Conservation (phyloP, 768 basidiomycete species). For the Jaapia argillacea region DNA sequence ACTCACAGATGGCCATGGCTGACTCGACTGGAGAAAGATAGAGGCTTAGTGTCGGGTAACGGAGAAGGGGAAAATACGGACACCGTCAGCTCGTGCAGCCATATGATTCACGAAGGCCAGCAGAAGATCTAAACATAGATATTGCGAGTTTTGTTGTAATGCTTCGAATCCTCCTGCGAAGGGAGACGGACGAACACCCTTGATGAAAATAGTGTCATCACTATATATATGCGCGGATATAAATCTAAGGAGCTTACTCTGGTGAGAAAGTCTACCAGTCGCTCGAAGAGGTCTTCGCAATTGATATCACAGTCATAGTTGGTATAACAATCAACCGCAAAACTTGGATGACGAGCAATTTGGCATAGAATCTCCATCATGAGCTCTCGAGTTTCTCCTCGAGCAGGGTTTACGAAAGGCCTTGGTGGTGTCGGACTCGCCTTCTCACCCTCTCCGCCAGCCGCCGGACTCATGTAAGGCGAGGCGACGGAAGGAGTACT, state of each 20-base stretch:
- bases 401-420: conserved; percentile 42
- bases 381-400: conserved; percentile 80
- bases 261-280: conserved; percentile 79
- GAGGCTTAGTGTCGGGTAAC: conserved; percentile 3
- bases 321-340: conserved; percentile 91
- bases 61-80: conserved; percentile 16
- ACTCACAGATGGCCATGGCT: conserved; percentile 59
- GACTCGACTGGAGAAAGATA: conserved; percentile 25
- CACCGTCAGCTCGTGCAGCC: conserved; percentile 53
- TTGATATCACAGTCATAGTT: conserved; percentile 98
- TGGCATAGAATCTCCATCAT: conserved; percentile 82
- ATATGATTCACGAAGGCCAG: conserved; percentile 84
- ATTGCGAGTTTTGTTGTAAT: conserved; percentile 71
- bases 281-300: conserved; percentile 92
- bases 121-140: conserved; percentile 80
- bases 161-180: conserved; percentile 46
- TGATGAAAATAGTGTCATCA: conserved; percentile 7
- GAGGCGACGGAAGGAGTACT: conserved; percentile 24
- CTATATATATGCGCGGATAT: conserved; percentile 4
- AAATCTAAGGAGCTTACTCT: conserved; percentile 40
- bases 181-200: conserved; percentile 77
- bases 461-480: conserved; percentile 30
- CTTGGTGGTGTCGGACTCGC: conserved; percentile 30
- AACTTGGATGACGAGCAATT: conserved; percentile 73
- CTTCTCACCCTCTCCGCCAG: conserved; percentile 37